Conservation (phyloP, 1,139 yeast species). For the Taphrina flavorubra region DNA sequence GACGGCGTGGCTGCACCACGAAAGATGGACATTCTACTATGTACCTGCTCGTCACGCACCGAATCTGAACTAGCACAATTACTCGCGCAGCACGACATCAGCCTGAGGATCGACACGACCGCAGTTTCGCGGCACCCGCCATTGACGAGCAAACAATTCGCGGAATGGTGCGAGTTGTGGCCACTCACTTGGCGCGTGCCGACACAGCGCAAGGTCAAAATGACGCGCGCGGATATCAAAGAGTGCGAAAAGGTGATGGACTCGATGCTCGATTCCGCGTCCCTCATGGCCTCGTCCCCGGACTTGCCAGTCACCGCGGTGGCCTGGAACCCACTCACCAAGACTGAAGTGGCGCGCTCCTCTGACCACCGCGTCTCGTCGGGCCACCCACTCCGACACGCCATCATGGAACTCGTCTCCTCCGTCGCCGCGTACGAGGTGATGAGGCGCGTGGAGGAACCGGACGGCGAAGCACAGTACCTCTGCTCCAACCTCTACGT, state of each 20-base stretch:
- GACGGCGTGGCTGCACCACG: conserved; percentile 13
- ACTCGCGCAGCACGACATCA: conserved; percentile 7
- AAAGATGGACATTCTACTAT: conserved; percentile 28
- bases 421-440: conserved; percentile 62
- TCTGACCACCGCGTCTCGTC: conserved; percentile 54
- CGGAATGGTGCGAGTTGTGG: conserved; percentile 37
- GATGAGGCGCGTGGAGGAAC: conserved; percentile 50
- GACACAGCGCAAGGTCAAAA: conserved; percentile 15
- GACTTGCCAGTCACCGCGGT: conserved; percentile 56
- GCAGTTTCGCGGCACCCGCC: conserved; percentile 36
- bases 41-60: conserved; percentile 22
- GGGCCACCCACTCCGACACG: conserved; percentile 66
- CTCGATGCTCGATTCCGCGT: conserved; percentile 24
- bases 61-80: conserved; percentile 19
- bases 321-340: conserved; percentile 59
- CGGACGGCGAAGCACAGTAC: conserved; percentile 53
- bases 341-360: conserved; percentile 53
- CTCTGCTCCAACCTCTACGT: conserved; percentile 78
- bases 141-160: conserved; percentile 32
- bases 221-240: conserved; percentile 23
- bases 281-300: conserved; percentile 19
- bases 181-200: conserved; percentile 39
- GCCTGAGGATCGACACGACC: not conserved
- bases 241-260: conserved; percentile 33
- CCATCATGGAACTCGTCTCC: conserved; percentile 73